These are phyloP conservation scores for Malus hybrid DNA, from an alignment of 331 rosid species.

Conservation along the genomic window DNA sequence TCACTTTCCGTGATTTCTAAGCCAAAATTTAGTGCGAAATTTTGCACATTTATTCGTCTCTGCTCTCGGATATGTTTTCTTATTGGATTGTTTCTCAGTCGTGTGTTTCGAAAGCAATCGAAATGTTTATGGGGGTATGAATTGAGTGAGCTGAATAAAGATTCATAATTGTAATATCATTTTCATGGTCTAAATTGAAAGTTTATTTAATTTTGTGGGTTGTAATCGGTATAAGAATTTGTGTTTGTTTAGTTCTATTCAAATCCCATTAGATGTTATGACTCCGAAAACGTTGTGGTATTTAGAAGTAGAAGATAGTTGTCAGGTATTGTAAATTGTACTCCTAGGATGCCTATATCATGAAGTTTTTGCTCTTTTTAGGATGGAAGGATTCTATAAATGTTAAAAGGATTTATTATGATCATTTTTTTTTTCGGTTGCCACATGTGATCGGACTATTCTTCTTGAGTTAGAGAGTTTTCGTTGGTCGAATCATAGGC, in stretches of 20 bases:
- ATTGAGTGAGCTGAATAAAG: background rate
- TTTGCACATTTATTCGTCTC: background rate
- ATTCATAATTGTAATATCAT: background rate
- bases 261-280: background rate
- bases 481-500: background rate
- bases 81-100: background rate
- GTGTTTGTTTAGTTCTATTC: background rate
- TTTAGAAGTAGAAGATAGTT: background rate
- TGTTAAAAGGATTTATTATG: background rate
- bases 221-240: background rate
- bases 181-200: background rate
- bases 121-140: background rate
- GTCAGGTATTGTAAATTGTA: background rate
- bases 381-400: background rate
- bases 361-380: background rate
- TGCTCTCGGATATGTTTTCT: background rate
- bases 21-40: background rate
- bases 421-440: background rate
- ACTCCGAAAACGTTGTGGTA: background rate
- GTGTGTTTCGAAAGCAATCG: background rate
- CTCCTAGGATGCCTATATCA: background rate
- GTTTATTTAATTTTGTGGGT: background rate
- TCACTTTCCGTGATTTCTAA: background rate
- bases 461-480: background rate
- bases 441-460: background rate